phyloP scores from a whole-genome alignment of 805 yeast species.

The Yamadazyma paraphyllophila region DNA sequence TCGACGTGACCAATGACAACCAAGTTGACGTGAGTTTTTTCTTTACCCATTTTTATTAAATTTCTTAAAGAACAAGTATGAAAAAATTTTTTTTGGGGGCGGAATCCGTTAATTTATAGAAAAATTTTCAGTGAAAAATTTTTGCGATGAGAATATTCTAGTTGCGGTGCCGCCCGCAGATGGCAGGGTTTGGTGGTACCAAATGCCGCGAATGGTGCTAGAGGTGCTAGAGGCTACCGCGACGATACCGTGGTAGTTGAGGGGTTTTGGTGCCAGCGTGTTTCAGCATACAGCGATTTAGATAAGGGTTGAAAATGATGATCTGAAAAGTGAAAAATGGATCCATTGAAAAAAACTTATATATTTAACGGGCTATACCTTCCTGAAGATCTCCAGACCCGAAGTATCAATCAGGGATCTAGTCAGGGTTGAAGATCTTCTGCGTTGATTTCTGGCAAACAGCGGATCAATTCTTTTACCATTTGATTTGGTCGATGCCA shows the following conservation, averaged over 20 bases:
- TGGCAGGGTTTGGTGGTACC: neutral
- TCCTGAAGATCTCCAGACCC: conserved; percentile 11
- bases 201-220: neutral
- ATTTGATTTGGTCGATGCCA: conserved; percentile 60
- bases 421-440: conserved; percentile 52
- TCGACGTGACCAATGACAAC: conserved; percentile 99
- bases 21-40: conserved; percentile 97
- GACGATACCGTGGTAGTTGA: no score
- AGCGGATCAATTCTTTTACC: conserved; percentile 82
- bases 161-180: neutral
- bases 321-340: no score
- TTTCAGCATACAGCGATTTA: neutral
- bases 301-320: neutral
- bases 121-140: conserved; percentile 6
- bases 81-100: conserved; percentile 13
- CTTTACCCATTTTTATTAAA: conserved; percentile 68
- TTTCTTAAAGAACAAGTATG: conserved; percentile 15
- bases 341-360: neutral
- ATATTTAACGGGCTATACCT: conserved; percentile 1
- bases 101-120: conserved; percentile 7
- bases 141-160: conserved; percentile 6
- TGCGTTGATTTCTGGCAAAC: conserved; percentile 83
- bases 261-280: no score
- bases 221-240: no score
- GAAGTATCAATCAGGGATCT: conserved; percentile 13